Evolutionary conservation across 495 filamentous ascomycete species (phyloP).

Genomic region (Copromyces sp.): DNA sequence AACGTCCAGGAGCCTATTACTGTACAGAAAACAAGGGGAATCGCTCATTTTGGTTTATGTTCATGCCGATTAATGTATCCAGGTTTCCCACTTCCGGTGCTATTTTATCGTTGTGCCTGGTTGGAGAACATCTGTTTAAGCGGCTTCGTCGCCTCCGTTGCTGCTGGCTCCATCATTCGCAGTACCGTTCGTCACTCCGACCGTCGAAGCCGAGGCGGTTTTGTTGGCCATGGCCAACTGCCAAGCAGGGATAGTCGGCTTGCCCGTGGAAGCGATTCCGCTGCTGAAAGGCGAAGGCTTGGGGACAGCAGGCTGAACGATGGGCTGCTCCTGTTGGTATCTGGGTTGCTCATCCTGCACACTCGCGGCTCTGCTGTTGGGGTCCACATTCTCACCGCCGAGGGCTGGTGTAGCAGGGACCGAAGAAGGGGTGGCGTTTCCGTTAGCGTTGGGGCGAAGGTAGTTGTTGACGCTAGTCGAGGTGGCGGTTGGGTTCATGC

Average conservation of each 20-base stretch:
- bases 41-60: not conserved
- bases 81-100: not conserved
- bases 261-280: constrained; percentile 26
- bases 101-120: not conserved
- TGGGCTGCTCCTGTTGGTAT: constrained; percentile 22
- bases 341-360: constrained; percentile 29
- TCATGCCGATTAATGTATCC: not conserved
- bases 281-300: constrained; percentile 26
- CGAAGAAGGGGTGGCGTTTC: constrained; percentile 16
- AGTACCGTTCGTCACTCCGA: constrained; percentile 16
- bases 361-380: constrained; percentile 14
- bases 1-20: not conserved
- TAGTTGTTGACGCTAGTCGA: constrained; percentile 24
- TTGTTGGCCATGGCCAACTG: constrained; percentile 66
- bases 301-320: constrained; percentile 13
- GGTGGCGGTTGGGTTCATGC: constrained; percentile 48
- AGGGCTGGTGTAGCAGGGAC: constrained; percentile 23
- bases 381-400: constrained; percentile 11
- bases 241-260: constrained; percentile 81
- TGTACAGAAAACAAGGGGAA: not conserved
- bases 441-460: constrained; percentile 28
- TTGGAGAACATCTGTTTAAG: not conserved
- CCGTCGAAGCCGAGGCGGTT: constrained; percentile 17
- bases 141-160: constrained; percentile 12
- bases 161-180: constrained; percentile 10